phyloP scores from a whole-genome alignment of 2,329 filamentous ascomycete genomes.

The Eurotiales sp. region DNA sequence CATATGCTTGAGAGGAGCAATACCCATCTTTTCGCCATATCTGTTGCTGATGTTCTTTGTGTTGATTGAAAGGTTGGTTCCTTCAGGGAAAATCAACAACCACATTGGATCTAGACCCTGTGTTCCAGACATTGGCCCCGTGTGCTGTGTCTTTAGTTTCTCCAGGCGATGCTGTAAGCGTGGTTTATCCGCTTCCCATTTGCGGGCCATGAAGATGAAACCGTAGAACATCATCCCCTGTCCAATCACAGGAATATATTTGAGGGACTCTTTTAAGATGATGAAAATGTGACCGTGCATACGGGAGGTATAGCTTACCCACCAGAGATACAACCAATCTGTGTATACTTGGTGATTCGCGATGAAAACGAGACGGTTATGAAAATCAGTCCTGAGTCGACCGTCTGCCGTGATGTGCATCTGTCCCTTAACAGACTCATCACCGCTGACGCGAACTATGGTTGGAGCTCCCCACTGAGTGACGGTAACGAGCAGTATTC shows the following conservation, averaged over 20 bases:
- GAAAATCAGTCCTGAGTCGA: constrained; percentile 56
- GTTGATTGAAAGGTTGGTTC: constrained; percentile 57
- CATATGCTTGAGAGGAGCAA: constrained; percentile 56
- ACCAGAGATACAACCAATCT: constrained; percentile 68
- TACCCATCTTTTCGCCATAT: constrained; percentile 56
- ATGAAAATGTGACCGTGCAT: constrained; percentile 66
- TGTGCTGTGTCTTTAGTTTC: constrained; percentile 49
- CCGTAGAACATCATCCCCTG: constrained; percentile 63
- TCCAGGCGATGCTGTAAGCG: constrained; percentile 55
- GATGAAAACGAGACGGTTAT: constrained; percentile 59
- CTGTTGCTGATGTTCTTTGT: constrained; percentile 54
- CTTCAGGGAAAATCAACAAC: constrained; percentile 64
- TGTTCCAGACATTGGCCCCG: constrained; percentile 46
- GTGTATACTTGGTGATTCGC: constrained; percentile 66
- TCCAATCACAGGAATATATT: constrained; percentile 59
- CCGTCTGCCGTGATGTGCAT: constrained; percentile 55
- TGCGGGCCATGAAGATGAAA: constrained; percentile 62
- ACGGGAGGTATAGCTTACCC: constrained; percentile 61
- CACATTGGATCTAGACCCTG: constrained; percentile 60
- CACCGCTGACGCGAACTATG: constrained; percentile 59
- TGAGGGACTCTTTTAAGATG: constrained; percentile 63
- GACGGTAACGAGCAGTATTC: constrained; percentile 58
- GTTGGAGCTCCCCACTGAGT: constrained; percentile 63
- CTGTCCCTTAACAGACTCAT: constrained; percentile 58
- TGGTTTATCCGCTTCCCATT: constrained; percentile 61